Conservation (phyloP, 2,329 filamentous ascomycete genomes). For the Leptosphaerulina australis region DNA sequence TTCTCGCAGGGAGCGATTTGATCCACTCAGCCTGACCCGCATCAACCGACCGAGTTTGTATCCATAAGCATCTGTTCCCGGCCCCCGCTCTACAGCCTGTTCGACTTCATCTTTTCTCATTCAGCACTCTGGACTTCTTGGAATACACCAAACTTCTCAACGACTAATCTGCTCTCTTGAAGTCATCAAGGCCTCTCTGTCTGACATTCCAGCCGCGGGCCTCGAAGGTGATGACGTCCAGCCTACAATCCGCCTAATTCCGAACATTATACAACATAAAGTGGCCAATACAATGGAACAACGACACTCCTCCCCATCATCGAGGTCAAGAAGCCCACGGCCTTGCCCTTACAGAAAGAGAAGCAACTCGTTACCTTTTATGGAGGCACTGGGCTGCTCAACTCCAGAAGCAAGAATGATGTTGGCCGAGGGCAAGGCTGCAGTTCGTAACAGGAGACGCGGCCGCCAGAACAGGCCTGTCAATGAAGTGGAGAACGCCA, state of each 20-base stretch:
- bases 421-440: constrained; percentile 44
- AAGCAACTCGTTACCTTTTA: constrained; percentile 46
- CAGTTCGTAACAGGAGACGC: constrained; percentile 38
- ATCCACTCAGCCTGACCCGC: constrained; percentile 38
- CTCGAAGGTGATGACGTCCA: constrained; percentile 33
- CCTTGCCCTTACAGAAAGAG: constrained; percentile 36
- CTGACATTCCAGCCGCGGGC: constrained; percentile 22
- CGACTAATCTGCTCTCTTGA: constrained; percentile 5
- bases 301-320: constrained; percentile 32
- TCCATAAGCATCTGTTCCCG: constrained; percentile 20
- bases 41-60: constrained; percentile 8
- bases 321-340: constrained; percentile 27
- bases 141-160: not conserved
- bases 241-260: constrained; percentile 23
- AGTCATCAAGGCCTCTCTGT: not conserved
- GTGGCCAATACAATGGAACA: constrained; percentile 30
- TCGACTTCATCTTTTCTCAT: constrained; percentile 22
- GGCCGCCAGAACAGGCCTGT: constrained; percentile 33
- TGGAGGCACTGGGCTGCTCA: constrained; percentile 45
- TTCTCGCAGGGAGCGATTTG: constrained; percentile 34
- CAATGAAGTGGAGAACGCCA: constrained; percentile 22
- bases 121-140: not conserved
- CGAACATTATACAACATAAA: constrained; percentile 13
- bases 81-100: constrained; percentile 24
- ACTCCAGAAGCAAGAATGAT: constrained; percentile 45